Percentiles rank a stretch among this genome's conserved stretches.
Evolutionary conservation across 805 yeast species (phyloP).

Genomic region (Candida sakaeoensis): DNA sequence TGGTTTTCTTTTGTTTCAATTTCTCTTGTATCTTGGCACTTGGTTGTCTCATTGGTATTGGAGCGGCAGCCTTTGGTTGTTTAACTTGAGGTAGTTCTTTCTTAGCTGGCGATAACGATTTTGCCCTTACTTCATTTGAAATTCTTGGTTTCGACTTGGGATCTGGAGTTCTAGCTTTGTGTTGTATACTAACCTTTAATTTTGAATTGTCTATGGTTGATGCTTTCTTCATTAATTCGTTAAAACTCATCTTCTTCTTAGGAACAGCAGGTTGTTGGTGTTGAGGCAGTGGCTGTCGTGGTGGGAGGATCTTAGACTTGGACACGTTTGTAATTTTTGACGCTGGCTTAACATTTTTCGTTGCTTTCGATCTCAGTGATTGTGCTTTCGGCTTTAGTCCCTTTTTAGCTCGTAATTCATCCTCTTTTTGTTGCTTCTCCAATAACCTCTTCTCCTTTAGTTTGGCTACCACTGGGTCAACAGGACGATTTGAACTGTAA

Average conservation of each 20-base stretch:
- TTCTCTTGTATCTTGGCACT: slow-evolving; percentile 50
- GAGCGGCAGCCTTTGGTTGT: slow-evolving; percentile 13
- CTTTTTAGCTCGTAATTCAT: slow-evolving; percentile 29
- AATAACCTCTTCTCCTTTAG: slow-evolving; percentile 62
- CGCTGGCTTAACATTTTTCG: slow-evolving; percentile 5
- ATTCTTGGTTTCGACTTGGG: background rate
- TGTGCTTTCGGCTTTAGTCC: slow-evolving; percentile 23
- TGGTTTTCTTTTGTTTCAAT: slow-evolving; percentile 26
- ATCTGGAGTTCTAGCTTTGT: slow-evolving; percentile 38
- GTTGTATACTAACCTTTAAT: slow-evolving; percentile 34
- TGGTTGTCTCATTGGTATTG: slow-evolving; percentile 53
- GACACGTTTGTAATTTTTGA: slow-evolving; percentile 5
- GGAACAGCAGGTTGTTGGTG: slow-evolving; percentile 10
- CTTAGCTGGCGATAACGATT: slow-evolving; percentile 2
- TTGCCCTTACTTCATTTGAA: background rate
- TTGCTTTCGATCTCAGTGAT: slow-evolving; percentile 8
- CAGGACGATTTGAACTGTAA: background rate
- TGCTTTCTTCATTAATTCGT: slow-evolving; percentile 69
- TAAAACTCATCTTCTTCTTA: slow-evolving; percentile 52
- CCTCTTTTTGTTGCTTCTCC: slow-evolving; percentile 46
- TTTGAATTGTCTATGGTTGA: slow-evolving; percentile 49
- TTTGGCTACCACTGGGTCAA: slow-evolving; percentile 68
- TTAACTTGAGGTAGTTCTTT: background rate
- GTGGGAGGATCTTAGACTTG: slow-evolving; percentile 9
- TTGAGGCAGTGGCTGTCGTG: background rate